Evolutionary conservation across 116 monocot genomes (phyloP).

Genomic region (Iris pallida): DNA sequence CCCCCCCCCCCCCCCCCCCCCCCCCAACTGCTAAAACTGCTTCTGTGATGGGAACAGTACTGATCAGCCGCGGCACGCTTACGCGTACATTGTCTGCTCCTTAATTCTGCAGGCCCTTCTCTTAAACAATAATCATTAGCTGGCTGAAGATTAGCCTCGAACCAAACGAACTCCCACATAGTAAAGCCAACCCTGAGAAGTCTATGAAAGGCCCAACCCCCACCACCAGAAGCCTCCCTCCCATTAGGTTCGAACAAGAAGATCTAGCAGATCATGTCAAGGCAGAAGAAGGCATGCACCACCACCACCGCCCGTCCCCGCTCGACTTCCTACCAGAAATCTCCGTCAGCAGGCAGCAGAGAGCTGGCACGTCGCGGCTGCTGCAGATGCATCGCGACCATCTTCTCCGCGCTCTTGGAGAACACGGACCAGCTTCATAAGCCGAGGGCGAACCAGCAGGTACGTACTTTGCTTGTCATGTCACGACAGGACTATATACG

Average conservation of each 20-base stretch:
- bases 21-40: too few species aligned
- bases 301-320: not conserved
- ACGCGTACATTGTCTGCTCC: too few species aligned
- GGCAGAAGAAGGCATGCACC: slow-evolving; percentile 1
- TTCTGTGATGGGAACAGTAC: too few species aligned
- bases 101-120: too few species aligned
- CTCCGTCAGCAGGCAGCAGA: not conserved
- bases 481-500: not conserved
- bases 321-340: not conserved
- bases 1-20: too few species aligned
- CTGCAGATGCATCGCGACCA: not conserved
- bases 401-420: slow-evolving; percentile 6
- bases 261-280: not conserved
- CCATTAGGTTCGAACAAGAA: not conserved
- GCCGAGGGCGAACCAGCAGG: not conserved
- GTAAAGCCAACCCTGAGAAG: too few species aligned
- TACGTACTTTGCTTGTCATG: not conserved
- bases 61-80: too few species aligned
- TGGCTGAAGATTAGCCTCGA: too few species aligned
- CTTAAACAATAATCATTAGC: too few species aligned
- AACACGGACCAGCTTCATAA: not conserved
- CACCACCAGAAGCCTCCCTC: too few species aligned
- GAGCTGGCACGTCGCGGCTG: not conserved
- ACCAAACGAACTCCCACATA: too few species aligned
- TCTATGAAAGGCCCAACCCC: too few species aligned